These are phyloP conservation scores for Aegle marmelos DNA, from an alignment of 345 rosid species.

Conservation along the genomic window DNA sequence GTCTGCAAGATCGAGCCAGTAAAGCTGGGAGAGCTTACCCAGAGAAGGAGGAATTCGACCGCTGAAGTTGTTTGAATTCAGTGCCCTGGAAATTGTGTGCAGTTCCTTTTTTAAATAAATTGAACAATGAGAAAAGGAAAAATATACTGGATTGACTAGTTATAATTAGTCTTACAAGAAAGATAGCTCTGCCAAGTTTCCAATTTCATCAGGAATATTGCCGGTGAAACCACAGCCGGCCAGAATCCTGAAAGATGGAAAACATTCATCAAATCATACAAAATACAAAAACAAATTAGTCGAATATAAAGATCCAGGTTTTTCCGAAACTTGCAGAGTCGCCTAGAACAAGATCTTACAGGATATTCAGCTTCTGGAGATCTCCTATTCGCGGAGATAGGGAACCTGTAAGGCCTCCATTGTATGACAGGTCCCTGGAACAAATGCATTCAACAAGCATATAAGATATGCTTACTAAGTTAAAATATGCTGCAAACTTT, in stretches of 20 bases:
- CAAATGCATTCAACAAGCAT: not conserved
- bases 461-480: too few relatives aligned
- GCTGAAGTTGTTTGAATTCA: conserved; percentile 86
- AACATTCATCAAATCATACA: not conserved
- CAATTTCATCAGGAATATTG: conserved; percentile 73
- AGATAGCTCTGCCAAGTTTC: conserved; percentile 69
- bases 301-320: not conserved
- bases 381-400: conserved; percentile 74
- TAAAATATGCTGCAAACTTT: not conserved
- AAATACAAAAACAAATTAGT: not conserved
- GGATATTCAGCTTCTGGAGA: conserved; percentile 66
- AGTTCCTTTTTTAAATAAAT: conserved; percentile 10
- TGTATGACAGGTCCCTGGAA: conserved; percentile 85
- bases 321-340: not conserved
- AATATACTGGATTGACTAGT: not conserved
- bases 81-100: conserved; percentile 53
- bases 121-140: not conserved
- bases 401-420: conserved; percentile 68
- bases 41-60: conserved; percentile 76
- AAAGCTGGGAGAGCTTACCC: conserved; percentile 75
- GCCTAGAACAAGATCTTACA: conserved; percentile 40
- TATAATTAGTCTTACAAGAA: conserved; percentile 67
- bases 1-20: conserved; percentile 87
- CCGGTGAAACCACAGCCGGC: conserved; percentile 93
- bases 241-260: conserved; percentile 54